Evolutionary conservation across 768 basidiomycete genomes (phyloP), one percentile per base, ranked within the genome.

Genomic region (Pleurotus salmoneostramineus): DNA sequence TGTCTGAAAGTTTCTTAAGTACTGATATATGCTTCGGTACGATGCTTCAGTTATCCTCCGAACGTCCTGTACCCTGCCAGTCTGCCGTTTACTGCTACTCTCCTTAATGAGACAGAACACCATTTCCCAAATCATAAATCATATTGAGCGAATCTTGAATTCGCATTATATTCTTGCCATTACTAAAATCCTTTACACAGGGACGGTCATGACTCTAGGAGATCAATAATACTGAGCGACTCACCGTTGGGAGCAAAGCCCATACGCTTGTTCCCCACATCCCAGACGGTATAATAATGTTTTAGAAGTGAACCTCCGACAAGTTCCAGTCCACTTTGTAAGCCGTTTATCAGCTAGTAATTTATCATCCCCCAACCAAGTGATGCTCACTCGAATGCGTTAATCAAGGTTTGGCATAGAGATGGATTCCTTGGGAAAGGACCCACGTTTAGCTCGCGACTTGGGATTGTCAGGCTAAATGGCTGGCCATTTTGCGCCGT

Each of bases 211-310:
- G n/a, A n/a, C n/a, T n/a, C n/a, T n/a, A n/a, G n/a, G n/a, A n/a
- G n/a, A n/a, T n/a, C n/a, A n/a, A n/a, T n/a, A n/a, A n/a, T n/a
- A n/a, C n/a, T n/a, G n/a, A n/a, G 37, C 36, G 32, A 27, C 52
- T 21, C 27, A 60, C 58, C 58, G 45, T 56, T 60, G 21, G 78
- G 70, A 37, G 82, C 81, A 60, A 85, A 84, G 2, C 83, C 83
- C 65, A 84, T 67, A 32, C 78, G 68, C 61, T 75, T 72, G 21
- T 68, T 69, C 37, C 75, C 78, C 32, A 84, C 71, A 65, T 84
- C 82, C 81, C 81, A 83, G 7, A 83, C 77, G 57, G 76, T 81
- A 63, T 83, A 84, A 61, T 81, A 84, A 63, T 84, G 83, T 71
- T 85, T 83, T 60, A 84, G 66, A 57, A 83, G 59, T 62, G 80